Conservation (phyloP, 495 filamentous ascomycete species). For the Penicillium samsonianum region DNA sequence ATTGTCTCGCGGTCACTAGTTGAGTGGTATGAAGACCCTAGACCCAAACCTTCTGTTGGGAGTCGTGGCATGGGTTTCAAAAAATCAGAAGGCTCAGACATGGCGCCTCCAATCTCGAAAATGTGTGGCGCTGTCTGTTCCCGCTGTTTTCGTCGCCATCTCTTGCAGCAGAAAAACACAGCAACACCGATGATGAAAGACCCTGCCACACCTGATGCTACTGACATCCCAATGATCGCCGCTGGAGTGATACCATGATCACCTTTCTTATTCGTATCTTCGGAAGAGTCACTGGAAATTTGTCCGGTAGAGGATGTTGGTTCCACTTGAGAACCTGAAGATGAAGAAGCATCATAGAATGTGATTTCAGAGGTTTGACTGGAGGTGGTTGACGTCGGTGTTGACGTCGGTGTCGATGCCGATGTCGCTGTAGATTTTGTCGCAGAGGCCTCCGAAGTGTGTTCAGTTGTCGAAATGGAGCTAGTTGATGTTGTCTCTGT, state of each 20-base stretch:
- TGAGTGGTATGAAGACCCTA: conserved; percentile 11
- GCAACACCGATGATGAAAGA: conserved; percentile 42
- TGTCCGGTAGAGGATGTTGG: neutral
- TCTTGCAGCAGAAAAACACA: conserved; percentile 40
- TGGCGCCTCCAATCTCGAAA: conserved; percentile 48
- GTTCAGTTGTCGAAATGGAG: conserved; percentile 9
- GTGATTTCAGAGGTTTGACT: conserved; percentile 2
- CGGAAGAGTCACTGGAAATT: conserved; percentile 1
- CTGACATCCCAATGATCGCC: conserved; percentile 46
- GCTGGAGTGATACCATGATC: conserved; percentile 31
- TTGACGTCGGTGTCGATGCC: conserved; percentile 7
- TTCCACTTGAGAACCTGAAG: neutral
- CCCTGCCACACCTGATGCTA: conserved; percentile 42
- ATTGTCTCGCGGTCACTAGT: conserved; percentile 10
- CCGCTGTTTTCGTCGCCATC: conserved; percentile 26
- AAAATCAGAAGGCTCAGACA: conserved; percentile 46
- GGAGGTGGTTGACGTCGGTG: conserved; percentile 8
- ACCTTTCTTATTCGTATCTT: conserved; percentile 9
- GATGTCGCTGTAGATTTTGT: conserved; percentile 5
- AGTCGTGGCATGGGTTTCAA: conserved; percentile 23
- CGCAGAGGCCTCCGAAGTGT: neutral
- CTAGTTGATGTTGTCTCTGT: conserved; percentile 4
- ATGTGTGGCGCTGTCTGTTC: conserved; percentile 24
- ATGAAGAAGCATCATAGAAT: conserved; percentile 4
- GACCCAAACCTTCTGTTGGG: conserved; percentile 16